phyloP scores from a whole-genome alignment of 148 eudicot species.

The Camellia lanceoleosa region DNA sequence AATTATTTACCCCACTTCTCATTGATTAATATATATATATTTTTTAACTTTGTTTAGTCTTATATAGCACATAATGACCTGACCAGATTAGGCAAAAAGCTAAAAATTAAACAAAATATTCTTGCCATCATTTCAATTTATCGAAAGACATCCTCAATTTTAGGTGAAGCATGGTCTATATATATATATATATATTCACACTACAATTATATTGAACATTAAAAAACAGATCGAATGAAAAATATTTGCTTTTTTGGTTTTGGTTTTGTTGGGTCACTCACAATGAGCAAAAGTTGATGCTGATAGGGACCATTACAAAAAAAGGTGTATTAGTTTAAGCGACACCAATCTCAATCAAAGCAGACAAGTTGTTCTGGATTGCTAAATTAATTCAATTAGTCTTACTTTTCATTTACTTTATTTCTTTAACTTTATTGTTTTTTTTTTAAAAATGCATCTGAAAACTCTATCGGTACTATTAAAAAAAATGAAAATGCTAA shows the following conservation, averaged over 20 bases:
- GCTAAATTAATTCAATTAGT: neutral
- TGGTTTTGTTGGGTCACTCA: neutral
- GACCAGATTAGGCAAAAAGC: neutral
- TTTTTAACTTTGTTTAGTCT: neutral
- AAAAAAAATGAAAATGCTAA: neutral
- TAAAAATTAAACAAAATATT: neutral
- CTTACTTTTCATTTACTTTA: neutral
- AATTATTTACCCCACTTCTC: neutral
- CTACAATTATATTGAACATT: too few relatives aligned
- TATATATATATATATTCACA: neutral
- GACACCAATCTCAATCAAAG: constrained; percentile 16
- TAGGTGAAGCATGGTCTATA: constrained; percentile 8
- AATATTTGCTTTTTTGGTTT: neutral
- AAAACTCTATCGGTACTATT: neutral
- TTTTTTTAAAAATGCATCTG: neutral
- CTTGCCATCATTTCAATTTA: neutral
- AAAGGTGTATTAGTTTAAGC: neutral
- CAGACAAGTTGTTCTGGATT: constrained; percentile 14
- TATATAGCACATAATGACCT: neutral
- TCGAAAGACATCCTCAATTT: constrained; percentile 3
- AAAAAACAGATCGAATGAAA: neutral
- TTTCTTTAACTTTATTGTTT: neutral
- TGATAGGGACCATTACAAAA: neutral
- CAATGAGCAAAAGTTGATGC: neutral
- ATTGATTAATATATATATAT: neutral